Base-by-base conservation (phyloP, 2,329 filamentous ascomycete species). In the Sporothrix dimorphospora region DNA sequence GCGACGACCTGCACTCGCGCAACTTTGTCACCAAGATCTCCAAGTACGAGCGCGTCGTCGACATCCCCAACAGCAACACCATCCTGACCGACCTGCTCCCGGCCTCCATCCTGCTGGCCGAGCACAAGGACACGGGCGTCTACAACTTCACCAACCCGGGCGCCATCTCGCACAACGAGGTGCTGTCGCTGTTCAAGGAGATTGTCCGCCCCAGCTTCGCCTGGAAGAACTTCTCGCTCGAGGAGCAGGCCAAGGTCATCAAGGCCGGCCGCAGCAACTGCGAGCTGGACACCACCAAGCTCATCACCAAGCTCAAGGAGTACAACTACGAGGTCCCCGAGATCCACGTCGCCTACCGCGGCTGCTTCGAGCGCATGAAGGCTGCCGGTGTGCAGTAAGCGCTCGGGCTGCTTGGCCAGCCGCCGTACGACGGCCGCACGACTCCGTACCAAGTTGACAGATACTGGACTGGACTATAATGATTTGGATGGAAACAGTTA, bases 121-220 rank as follows among this genome's bases (percentile, higher is more conserved):
- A 99, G 82, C 96, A 99, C 83, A 98, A 98, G 79, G 89, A 91
- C 55, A 87, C 85, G 0, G 90, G 90, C 21, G 82, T 92, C 75
- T 91, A 89, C 81, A 92, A 92, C 82, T 91, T 91, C 79, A 91
- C 89, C 73, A 92, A 91, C 81, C 90, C 90, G 0, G 90, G 89
- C 14, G 87, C 88, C 74, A 91, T 92, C 78, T 90, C 88, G n/a
- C 89, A 91, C 81, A 91, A 91, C 79, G 89, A 91, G 80, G 89
- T 92, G 7, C 82, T 92, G 51, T 76, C 81, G 2, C 81, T 92
- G 55, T 91, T 91, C 81, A 86, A 85, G 76, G 85, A 91, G 74
- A 88, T 90, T 75, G 85, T 92, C 49, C 85, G 89, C 53, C 89
- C 89, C 1, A 78, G 78, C 38, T 87, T 90, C 76, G 84, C 82